These are phyloP conservation scores for Paecilomyces niveus DNA, from an alignment of 2,329 filamentous ascomycete genomes.

Conservation along the genomic window DNA sequence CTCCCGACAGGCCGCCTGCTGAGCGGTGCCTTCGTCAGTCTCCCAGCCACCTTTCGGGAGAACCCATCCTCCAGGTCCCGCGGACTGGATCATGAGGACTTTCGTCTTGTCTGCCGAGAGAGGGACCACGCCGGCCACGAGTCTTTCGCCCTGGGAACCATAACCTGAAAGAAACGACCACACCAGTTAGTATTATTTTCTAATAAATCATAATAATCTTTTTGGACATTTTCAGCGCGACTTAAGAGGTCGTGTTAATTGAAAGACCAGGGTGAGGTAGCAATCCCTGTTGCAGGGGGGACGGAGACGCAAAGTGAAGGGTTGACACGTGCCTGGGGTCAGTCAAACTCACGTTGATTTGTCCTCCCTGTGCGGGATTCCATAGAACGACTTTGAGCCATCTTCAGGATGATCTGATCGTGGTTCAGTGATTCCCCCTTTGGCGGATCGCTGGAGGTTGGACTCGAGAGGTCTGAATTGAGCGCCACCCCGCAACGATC, in stretches of 20 bases:
- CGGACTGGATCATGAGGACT: conserved; percentile 91
- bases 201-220: not conserved
- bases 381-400: conserved; percentile 39
- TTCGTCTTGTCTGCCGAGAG: conserved; percentile 77
- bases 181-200: not conserved
- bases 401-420: conserved; percentile 13
- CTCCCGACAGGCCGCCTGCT: conserved; percentile 79
- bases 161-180: conserved; percentile 58
- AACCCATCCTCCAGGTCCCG: conserved; percentile 86
- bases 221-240: not conserved
- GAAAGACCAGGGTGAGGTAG: not conserved
- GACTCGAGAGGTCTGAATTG: conserved; percentile 1
- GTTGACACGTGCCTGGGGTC: conserved; percentile 15
- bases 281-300: not conserved
- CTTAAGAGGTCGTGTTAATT: not conserved
- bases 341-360: conserved; percentile 41
- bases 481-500: not conserved
- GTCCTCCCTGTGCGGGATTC: conserved; percentile 41
- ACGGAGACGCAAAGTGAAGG: not conserved
- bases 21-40: conserved; percentile 77
- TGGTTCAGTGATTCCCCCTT: not conserved
- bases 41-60: conserved; percentile 98
- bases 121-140: conserved; percentile 91
- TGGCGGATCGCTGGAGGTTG: not conserved
- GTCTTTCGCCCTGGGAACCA: conserved; percentile 81